phyloP scores from a whole-genome alignment of 768 basidiomycete species.

The Amyloporia xantha region DNA sequence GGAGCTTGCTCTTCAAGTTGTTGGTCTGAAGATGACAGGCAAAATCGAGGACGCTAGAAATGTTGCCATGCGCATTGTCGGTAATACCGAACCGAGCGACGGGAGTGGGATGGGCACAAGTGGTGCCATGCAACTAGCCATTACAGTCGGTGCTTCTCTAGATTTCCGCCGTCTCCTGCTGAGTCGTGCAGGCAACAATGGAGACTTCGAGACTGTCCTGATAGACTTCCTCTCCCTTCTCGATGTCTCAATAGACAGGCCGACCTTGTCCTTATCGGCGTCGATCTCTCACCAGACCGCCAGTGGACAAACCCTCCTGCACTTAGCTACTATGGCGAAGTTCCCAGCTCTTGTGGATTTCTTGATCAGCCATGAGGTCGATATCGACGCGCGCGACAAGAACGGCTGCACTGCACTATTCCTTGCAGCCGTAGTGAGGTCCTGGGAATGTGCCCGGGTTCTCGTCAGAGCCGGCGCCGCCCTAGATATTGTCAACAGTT shows the following conservation, averaged over 20 bases:
- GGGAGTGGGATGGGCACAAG: constrained; percentile 9
- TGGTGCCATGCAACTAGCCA: constrained; percentile 47
- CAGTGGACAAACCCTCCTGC: constrained; percentile 82
- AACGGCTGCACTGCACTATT: constrained; percentile 91
- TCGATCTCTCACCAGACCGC: constrained; percentile 68
- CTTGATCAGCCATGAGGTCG: constrained; percentile 64
- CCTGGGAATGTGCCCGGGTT: constrained; percentile 54
- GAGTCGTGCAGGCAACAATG: constrained; percentile 44
- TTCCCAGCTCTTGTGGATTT: constrained; percentile 65
- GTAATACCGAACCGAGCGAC: constrained; percentile 49
- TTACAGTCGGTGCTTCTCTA: constrained; percentile 35
- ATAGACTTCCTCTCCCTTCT: constrained; percentile 77
- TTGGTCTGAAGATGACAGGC: constrained; percentile 95
- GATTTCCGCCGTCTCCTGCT: constrained; percentile 55
- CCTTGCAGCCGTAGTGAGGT: constrained; percentile 67
- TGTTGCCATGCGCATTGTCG: constrained; percentile 89
- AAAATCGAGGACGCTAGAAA: constrained; percentile 91
- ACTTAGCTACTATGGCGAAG: constrained; percentile 77
- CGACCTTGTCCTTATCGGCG: constrained; percentile 36
- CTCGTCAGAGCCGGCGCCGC: constrained; percentile 81
- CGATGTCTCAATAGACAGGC: constrained; percentile 51
- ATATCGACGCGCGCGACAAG: constrained; percentile 77
- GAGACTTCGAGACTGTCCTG: constrained; percentile 65
- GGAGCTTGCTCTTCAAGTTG: constrained; percentile 93
- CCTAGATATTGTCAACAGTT: constrained; percentile 62